Evolutionary conservation across 78 protist species (phyloP).

Genomic region (Dictyostelium intermedium): DNA sequence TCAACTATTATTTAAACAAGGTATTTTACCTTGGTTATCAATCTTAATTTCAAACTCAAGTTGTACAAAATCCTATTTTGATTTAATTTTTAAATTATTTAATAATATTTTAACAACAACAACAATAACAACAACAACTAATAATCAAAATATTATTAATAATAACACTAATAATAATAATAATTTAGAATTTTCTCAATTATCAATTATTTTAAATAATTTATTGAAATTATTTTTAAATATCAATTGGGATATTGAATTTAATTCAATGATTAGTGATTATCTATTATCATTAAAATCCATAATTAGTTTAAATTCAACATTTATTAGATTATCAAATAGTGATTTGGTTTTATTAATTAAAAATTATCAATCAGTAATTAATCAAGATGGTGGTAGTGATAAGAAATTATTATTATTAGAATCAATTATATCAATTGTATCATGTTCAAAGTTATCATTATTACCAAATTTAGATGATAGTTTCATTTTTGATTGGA

Average conservation of each 20-base stretch:
- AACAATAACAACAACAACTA: background rate
- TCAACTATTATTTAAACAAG: background rate
- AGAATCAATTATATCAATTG: background rate
- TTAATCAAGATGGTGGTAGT: background rate
- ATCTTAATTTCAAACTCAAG: conserved; percentile 31
- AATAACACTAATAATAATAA: background rate
- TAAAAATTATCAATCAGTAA: background rate
- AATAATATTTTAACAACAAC: background rate
- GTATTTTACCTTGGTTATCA: conserved; percentile 59
- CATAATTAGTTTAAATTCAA: background rate
- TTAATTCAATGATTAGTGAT: background rate
- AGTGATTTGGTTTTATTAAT: background rate
- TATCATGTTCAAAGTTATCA: background rate
- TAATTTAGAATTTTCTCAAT: background rate
- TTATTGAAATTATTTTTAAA: background rate
- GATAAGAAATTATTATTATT: background rate
- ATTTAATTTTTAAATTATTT: conserved; percentile 2
- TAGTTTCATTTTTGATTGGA: background rate
- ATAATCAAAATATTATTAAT: conserved; percentile 18
- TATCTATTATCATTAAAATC: background rate
- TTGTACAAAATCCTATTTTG: background rate
- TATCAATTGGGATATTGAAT: background rate
- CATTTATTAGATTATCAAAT: background rate
- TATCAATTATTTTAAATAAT: conserved; percentile 1
- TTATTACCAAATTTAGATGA: background rate